Conservation (phyloP, 306 rosid genomes). For the Inga leiocalycina region DNA sequence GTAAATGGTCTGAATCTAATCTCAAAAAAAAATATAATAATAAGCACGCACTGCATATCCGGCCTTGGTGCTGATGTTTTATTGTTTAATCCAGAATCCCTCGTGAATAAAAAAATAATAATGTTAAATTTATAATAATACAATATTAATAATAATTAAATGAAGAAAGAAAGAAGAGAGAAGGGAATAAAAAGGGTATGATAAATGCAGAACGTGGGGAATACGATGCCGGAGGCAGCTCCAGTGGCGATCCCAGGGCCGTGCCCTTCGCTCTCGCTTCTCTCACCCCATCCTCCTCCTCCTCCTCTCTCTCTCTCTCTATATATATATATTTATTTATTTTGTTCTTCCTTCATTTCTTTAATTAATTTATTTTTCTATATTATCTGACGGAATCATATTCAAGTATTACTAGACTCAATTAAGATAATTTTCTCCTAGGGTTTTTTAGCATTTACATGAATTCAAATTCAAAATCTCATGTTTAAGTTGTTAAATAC, state of each 20-base stretch:
- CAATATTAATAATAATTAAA: not conserved
- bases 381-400: too few relatives aligned
- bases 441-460: too few relatives aligned
- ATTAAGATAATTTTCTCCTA: too few relatives aligned
- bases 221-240: slow-evolving; percentile 57
- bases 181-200: not conserved
- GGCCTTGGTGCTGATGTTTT: not conserved
- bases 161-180: not conserved
- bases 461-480: too few relatives aligned
- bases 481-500: too few relatives aligned
- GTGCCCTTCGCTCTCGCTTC: slow-evolving; percentile 52
- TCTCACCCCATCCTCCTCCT: not conserved
- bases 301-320: too few relatives aligned
- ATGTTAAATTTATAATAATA: too few relatives aligned
- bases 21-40: not conserved
- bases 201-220: slow-evolving; percentile 56
- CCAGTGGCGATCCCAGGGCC: slow-evolving; percentile 55
- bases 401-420: too few relatives aligned
- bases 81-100: not conserved
- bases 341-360: not conserved
- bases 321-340: too few relatives aligned
- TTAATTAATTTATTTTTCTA: too few relatives aligned
- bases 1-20: not conserved
- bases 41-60: not conserved
- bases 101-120: not conserved